These are phyloP conservation scores for Nemania serpens DNA, from an alignment of 2,329 filamentous ascomycete genomes.

Conservation along the genomic window DNA sequence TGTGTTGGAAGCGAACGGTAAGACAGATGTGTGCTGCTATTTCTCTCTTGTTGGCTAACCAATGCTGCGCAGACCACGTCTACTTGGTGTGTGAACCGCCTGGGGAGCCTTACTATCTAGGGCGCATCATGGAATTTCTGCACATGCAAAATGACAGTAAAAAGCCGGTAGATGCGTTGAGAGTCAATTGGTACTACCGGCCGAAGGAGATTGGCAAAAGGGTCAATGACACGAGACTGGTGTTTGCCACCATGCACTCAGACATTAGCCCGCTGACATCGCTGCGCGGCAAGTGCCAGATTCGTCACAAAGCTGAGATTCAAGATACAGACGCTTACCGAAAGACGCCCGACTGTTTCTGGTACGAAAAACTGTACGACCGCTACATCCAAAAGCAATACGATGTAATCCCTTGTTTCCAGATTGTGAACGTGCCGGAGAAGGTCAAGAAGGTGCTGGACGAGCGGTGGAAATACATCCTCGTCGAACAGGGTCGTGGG, in stretches of 20 bases:
- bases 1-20: constrained; percentile 82
- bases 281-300: constrained; percentile 89
- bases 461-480: constrained; percentile 94
- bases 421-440: constrained; percentile 94
- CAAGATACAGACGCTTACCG: constrained; percentile 81
- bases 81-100: constrained; percentile 97
- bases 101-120: constrained; percentile 96
- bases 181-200: constrained; percentile 98
- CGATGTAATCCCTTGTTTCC: constrained; percentile 88
- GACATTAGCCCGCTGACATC: constrained; percentile 92
- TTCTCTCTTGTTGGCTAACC: constrained; percentile 40
- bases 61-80: constrained; percentile 66
- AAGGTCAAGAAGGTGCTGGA: constrained; percentile 95
- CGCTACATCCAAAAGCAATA: constrained; percentile 98
- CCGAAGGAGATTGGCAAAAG: constrained; percentile 95
- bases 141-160: constrained; percentile 75
- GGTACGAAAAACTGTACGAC: constrained; percentile 97
- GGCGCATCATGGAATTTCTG: constrained; percentile 97
- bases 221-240: constrained; percentile 84
- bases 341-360: constrained; percentile 85
- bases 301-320: constrained; percentile 87
- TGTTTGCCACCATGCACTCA: constrained; percentile 98
- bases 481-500: constrained; percentile 89
- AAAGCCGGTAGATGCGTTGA: constrained; percentile 80
- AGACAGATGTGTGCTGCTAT: constrained; percentile 42